Base-by-base conservation (phyloP, 1,284 basidiomycete genomes). In the Kwoniella shivajii region DNA sequence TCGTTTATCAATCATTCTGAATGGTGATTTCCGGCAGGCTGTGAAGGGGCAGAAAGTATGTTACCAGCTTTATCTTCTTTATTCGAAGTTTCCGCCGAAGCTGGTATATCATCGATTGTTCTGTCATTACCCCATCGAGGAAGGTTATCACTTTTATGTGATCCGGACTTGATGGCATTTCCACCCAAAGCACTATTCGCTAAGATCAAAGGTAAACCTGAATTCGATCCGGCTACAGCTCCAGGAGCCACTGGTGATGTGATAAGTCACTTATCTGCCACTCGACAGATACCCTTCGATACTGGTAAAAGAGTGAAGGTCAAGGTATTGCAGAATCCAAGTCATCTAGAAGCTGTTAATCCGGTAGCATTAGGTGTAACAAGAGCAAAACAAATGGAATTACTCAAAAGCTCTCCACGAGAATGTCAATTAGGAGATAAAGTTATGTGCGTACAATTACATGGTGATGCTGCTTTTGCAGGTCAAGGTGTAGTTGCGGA, bases 401-500 rank as follows among this genome's bases (percentile, higher is more conserved):
- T 92, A 13, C 81, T 93, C 51, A 88, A 87, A 72, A 74, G 75
- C 26, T 76, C 77, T 1, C 76, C 83, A 0, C 79, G 81, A 1
- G 86, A 88, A 48, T 92, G 90, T 69, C 84, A 84, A 71, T 83
- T 92, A 0, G 91, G 91, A 1, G 89, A 92, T 70, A 86, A 82
- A 63, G 91, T 88, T 3, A 87, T 94, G 83, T 90, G 88, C 63
- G 86, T 94, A 0, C 90, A 92, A 68, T 76, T 95, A 33, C 92
- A 94, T 63, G 92, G 92, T 0, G 92, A 94, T 72, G 90, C 89
- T 1, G 90, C 88, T 50, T 93, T 94, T 69, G 84, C 87, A 0
- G 92, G 91, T 0, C 92, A 94, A 75, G 92, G 92, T 3, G 83
- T 94, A 4, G 84, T 93, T n/a, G 91, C 90, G 83, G 92, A 94